phyloP scores from a whole-genome alignment of 495 filamentous ascomycete genomes.

The Schizothecium vesticola region DNA sequence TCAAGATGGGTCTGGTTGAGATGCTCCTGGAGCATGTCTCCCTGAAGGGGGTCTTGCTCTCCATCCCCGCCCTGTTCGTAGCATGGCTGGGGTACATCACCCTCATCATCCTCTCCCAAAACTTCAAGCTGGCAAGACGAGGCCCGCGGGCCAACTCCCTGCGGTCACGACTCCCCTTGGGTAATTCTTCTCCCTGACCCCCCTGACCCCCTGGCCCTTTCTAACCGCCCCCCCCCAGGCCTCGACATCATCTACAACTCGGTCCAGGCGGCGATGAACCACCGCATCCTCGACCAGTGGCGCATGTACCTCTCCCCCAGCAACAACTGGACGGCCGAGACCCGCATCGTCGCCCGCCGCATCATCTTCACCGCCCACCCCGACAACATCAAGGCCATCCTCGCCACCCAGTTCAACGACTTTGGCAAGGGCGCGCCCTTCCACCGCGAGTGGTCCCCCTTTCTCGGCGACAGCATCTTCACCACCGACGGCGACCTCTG shows the following conservation, averaged over 20 bases:
- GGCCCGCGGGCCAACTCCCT: constrained; percentile 28
- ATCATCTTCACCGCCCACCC: constrained; percentile 65
- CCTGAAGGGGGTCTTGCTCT: constrained; percentile 24
- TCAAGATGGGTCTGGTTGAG: constrained; percentile 41
- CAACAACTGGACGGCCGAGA: constrained; percentile 54
- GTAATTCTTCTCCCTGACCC: constrained; percentile 14
- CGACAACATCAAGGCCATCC: constrained; percentile 79
- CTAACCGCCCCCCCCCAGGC: constrained; percentile 41
- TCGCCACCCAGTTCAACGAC: constrained; percentile 71
- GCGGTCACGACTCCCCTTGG: constrained; percentile 25
- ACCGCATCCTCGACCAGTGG: constrained; percentile 61
- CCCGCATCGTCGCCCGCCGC: constrained; percentile 49
- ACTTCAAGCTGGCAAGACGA: constrained; percentile 36
- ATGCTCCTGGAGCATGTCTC: constrained; percentile 33
- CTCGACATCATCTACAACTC: constrained; percentile 55
- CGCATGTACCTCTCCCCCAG: constrained; percentile 36
- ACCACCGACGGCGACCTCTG: constrained; percentile 68
- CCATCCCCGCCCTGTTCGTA: constrained; percentile 25
- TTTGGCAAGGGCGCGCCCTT: constrained; percentile 69
- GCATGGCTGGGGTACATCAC: constrained; percentile 24
- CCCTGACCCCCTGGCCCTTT: not conserved
- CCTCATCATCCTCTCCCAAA: constrained; percentile 22
- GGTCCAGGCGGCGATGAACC: constrained; percentile 42
- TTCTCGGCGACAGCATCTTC: constrained; percentile 78
- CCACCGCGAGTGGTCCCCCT: constrained; percentile 63